A percentile compares a stretch with the other conserved stretches of the same genome.
Evolutionary conservation across 345 rosid species (phyloP).

Genomic region (thale cress (Arabidopsis thaliana)): TAIR10.1 NC_003071.7:17705501-17706000

Average conservation of each 20-base stretch:
- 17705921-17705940: conserved; percentile 96
- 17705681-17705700: conserved; percentile 68
- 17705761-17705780: conserved; percentile 65
- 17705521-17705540: conserved; percentile 53
- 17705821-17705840: conserved; percentile 96
- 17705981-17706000: conserved; percentile 99
- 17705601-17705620: conserved; percentile 41
- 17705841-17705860: conserved; percentile 91
- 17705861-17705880: conserved; percentile 91
- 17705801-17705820: conserved; percentile 96
- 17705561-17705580: conserved; percentile 66
- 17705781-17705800: conserved; percentile 86
- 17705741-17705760: conserved; percentile 59
- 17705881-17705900: conserved; percentile 83
- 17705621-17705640: conserved; percentile 40
- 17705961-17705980: conserved; percentile 88
- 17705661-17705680: conserved; percentile 61
- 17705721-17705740: conserved; percentile 90
- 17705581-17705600: conserved; percentile 45
- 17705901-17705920: conserved; percentile 94
- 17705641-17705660: conserved; percentile 47
- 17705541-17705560: conserved; percentile 52
- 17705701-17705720: conserved; percentile 82
- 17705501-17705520: conserved; percentile 53
- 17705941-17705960: conserved; percentile 88